Conservation (phyloP, 768 basidiomycete species). For the Podaxis sp. region DNA sequence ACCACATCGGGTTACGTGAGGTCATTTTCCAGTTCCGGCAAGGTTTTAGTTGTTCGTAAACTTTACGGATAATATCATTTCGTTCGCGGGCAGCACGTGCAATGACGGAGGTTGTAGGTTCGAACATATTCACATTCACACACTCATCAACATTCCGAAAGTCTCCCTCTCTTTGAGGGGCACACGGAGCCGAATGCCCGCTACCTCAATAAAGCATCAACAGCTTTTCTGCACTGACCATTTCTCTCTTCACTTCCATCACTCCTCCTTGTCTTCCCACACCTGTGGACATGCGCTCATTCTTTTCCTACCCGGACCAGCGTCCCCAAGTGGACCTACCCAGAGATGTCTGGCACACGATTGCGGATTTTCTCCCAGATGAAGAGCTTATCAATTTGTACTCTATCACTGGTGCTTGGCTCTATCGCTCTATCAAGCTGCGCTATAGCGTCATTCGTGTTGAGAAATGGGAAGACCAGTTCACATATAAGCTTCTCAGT, state of each 20-base stretch:
- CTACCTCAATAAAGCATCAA: neutral
- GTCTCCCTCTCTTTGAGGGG: neutral
- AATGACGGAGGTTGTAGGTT: neutral
- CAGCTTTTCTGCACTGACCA: neutral
- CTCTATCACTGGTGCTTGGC: conserved; percentile 28
- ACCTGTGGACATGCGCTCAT: neutral
- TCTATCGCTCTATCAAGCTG: conserved; percentile 25
- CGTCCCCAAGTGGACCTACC: conserved; percentile 19
- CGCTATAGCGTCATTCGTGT: conserved; percentile 25
- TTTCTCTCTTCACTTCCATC: neutral
- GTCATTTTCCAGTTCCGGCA: neutral
- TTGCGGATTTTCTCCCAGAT: conserved; percentile 24
- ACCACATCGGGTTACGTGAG: neutral
- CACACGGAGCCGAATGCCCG: conserved; percentile 5
- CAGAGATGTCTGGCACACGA: conserved; percentile 28
- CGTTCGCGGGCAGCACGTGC: neutral
- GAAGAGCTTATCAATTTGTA: conserved; percentile 20
- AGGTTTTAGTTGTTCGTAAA: too few relatives aligned
- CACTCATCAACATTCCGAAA: neutral
- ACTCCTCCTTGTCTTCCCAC: neutral
- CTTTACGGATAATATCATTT: neutral
- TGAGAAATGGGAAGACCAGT: conserved; percentile 16
- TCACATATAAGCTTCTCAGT: neutral
- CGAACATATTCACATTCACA: neutral
- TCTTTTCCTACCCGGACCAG: neutral